Evolutionary conservation across 768 basidiomycete species (phyloP).

Genomic region (Trametes punicea): DNA sequence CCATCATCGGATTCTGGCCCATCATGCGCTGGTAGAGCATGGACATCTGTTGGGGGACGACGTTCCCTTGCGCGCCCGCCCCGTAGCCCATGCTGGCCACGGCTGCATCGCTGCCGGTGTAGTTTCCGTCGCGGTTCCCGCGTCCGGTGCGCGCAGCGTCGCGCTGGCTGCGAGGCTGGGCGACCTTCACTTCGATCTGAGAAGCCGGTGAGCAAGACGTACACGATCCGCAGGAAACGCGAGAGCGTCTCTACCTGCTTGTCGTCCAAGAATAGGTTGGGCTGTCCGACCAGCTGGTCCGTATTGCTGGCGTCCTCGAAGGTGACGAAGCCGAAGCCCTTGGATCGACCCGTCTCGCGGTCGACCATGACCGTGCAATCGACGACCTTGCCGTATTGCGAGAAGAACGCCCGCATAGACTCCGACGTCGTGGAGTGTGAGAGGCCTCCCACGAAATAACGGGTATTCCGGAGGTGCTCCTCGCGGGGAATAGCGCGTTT

Average conservation of each 20-base stretch:
- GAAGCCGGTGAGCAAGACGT: background rate
- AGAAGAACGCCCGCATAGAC: conserved; percentile 87
- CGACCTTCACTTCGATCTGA: conserved; percentile 94
- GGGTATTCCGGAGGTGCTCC: conserved; percentile 88
- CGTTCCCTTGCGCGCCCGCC: conserved; percentile 46
- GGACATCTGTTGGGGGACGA: conserved; percentile 90
- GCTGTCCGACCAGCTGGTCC: conserved; percentile 72
- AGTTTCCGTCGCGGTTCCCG: conserved; percentile 15
- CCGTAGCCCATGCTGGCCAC: conserved; percentile 26
- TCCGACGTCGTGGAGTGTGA: conserved; percentile 89
- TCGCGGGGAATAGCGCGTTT: conserved; percentile 96
- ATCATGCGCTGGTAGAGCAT: conserved; percentile 93
- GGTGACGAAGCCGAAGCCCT: conserved; percentile 96
- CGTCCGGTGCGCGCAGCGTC: conserved; percentile 38
- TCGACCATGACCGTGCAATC: conserved; percentile 99
- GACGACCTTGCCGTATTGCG: conserved; percentile 89
- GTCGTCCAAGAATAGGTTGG: conserved; percentile 86
- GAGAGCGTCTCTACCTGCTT: conserved; percentile 63
- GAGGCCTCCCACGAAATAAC: conserved; percentile 93
- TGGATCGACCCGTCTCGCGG: conserved; percentile 86
- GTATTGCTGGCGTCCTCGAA: conserved; percentile 88
- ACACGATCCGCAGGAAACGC: background rate
- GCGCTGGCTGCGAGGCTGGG: conserved; percentile 82
- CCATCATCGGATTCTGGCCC: conserved; percentile 32
- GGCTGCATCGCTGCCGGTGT: conserved; percentile 34